A percentile compares a stretch with the other conserved stretches of the same genome.
phyloP scores from a whole-genome alignment of 2,329 filamentous ascomycete genomes.

The Rhytidhysteron rufulum region DNA sequence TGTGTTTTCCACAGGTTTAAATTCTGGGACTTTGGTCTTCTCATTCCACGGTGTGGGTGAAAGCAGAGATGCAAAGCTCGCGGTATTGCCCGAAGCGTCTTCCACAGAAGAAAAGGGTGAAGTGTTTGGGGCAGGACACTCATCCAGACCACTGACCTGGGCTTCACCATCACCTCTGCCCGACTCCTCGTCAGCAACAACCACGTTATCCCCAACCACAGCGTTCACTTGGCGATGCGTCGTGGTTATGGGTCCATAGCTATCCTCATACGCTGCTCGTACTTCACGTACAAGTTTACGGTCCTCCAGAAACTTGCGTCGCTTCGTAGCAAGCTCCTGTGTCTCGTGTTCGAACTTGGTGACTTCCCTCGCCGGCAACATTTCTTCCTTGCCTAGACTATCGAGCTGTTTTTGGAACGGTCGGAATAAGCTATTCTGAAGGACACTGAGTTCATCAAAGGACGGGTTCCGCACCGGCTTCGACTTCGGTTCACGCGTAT shows the following conservation, averaged over 20 bases:
- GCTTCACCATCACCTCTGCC: background rate
- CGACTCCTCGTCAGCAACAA: background rate
- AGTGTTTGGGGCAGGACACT: background rate
- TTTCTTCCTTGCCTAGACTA: conserved; percentile 17
- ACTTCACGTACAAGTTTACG: conserved; percentile 20
- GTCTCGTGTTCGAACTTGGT: conserved; percentile 5
- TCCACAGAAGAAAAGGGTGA: background rate
- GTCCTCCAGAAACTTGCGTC: conserved; percentile 14
- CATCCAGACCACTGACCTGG: background rate
- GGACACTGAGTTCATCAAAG: conserved; percentile 19
- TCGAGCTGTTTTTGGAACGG: conserved; percentile 25
- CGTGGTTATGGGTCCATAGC: conserved; percentile 19
- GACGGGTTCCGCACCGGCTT: conserved; percentile 8
- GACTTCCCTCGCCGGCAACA: conserved; percentile 4
- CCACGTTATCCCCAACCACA: background rate
- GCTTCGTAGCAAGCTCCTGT: conserved; percentile 2
- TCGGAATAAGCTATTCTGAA: conserved; percentile 28
- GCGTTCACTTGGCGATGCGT: conserved; percentile 16
- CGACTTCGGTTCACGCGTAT: conserved; percentile 15
- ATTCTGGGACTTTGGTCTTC: background rate
- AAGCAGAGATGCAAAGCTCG: background rate
- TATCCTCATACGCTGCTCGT: conserved; percentile 23
- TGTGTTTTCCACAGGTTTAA: background rate
- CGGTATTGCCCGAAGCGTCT: background rate
- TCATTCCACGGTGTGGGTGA: background rate